These are phyloP conservation scores for Aspergillus saccharolyticus DNA, from an alignment of 495 filamentous ascomycete species.

Conservation along the genomic window DNA sequence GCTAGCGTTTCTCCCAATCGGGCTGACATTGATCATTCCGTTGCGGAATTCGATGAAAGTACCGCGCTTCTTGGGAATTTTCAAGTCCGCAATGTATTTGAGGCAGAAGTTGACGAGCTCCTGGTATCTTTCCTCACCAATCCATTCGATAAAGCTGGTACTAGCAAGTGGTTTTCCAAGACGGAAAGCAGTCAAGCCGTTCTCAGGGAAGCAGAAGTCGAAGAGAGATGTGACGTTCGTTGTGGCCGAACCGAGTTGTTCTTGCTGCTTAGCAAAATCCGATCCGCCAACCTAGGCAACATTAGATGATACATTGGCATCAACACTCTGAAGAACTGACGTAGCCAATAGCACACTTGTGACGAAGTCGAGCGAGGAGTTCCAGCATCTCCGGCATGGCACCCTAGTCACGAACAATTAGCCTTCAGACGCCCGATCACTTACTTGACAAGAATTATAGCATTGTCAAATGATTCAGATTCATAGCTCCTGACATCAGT, in stretches of 20 bases:
- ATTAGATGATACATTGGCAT: no score
- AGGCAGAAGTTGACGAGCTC: constrained; percentile 77
- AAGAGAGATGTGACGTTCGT: constrained; percentile 74
- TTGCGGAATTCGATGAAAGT: constrained; percentile 96
- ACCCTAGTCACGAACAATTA: constrained; percentile 31
- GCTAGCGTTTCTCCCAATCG: constrained; percentile 87
- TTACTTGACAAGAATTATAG: not conserved
- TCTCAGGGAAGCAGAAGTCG: constrained; percentile 95
- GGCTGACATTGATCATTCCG: constrained; percentile 94
- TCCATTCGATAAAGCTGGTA: constrained; percentile 83
- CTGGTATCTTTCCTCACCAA: constrained; percentile 93
- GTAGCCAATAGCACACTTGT: constrained; percentile 87
- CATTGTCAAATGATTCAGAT: not conserved
- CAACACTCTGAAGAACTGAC: constrained; percentile 39
- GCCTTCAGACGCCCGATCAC: constrained; percentile 8
- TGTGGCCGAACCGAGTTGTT: constrained; percentile 69
- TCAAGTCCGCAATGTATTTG: constrained; percentile 83
- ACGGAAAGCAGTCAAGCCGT: constrained; percentile 88
- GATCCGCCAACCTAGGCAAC: constrained; percentile 61
- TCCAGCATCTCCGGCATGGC: constrained; percentile 76
- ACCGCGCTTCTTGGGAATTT: constrained; percentile 80
- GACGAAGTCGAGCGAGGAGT: constrained; percentile 71
- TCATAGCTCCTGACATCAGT: not conserved
- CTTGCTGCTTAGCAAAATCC: constrained; percentile 88
- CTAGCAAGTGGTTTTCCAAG: constrained; percentile 65